Evolutionary conservation across 2,329 filamentous ascomycete genomes (phyloP).

Genomic region (Chaetomiaceae sp.): DNA sequence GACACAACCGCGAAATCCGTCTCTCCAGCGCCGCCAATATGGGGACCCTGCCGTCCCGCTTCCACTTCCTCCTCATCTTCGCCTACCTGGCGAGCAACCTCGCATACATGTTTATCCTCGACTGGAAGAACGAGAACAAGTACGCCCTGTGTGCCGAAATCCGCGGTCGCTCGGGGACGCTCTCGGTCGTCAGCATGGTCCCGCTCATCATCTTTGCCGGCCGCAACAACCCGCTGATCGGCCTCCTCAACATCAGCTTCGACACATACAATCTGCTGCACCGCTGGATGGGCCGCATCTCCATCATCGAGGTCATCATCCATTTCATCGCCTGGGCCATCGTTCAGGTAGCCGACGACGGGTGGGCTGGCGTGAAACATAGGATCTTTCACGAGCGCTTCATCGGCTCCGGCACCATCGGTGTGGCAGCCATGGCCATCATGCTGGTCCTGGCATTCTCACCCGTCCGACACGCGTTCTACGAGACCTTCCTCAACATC

Average conservation of each 20-base stretch:
- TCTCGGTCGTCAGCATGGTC: constrained; percentile 86
- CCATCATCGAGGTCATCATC: constrained; percentile 62
- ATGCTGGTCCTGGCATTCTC: constrained; percentile 69
- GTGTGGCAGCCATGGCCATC: constrained; percentile 55
- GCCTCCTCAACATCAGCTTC: constrained; percentile 78
- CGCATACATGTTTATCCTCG: constrained; percentile 56
- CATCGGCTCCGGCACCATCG: constrained; percentile 53
- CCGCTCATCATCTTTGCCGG: constrained; percentile 84
- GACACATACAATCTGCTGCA: constrained; percentile 93
- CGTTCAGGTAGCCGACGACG: constrained; percentile 62
- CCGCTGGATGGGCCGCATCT: constrained; percentile 74
- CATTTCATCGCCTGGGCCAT: constrained; percentile 71
- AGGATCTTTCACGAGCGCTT: constrained; percentile 57
- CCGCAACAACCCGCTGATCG: constrained; percentile 89
- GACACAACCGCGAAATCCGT: constrained; percentile 54
- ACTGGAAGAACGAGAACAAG: constrained; percentile 54
- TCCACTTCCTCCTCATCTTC: constrained; percentile 54
- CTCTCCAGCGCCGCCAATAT: constrained; percentile 43
- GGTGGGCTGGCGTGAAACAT: constrained; percentile 53
- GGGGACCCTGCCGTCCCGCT: constrained; percentile 60
- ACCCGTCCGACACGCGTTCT: constrained; percentile 86
- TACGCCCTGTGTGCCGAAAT: constrained; percentile 72
- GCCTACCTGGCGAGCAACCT: constrained; percentile 58
- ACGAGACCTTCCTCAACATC: constrained; percentile 88
- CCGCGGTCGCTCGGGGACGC: constrained; percentile 76